phyloP scores from a whole-genome alignment of 805 yeast genomes.

The Hanseniaspora thailandica region DNA sequence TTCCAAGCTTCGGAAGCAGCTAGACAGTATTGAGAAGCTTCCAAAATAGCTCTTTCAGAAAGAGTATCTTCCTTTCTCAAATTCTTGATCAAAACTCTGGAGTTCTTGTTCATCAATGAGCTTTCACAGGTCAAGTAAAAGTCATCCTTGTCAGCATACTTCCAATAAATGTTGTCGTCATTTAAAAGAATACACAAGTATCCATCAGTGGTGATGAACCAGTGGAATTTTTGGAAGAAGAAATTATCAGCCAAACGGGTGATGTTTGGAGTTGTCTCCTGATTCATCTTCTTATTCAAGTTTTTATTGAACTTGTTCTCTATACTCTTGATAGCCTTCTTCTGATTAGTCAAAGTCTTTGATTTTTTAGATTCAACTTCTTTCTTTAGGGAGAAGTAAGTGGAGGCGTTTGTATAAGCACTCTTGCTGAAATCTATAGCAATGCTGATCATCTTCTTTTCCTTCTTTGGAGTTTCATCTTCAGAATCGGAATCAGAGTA shows the following conservation, averaged over 20 bases:
- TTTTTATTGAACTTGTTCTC: conserved; percentile 67
- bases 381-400: conserved; percentile 67
- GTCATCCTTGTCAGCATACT: conserved; percentile 66
- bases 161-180: conserved; percentile 66
- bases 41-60: conserved; percentile 78
- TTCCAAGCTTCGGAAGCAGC: conserved; percentile 85
- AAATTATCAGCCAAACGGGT: conserved; percentile 57
- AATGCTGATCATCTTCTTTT: conserved; percentile 33
- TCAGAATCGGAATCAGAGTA: conserved; percentile 23
- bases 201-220: conserved; percentile 90
- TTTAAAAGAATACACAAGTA: conserved; percentile 71
- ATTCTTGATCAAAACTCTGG: conserved; percentile 70
- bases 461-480: conserved; percentile 15
- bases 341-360: conserved; percentile 67
- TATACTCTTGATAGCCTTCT: conserved; percentile 69
- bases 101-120: conserved; percentile 43
- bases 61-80: conserved; percentile 56
- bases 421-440: conserved; percentile 58
- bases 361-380: conserved; percentile 64
- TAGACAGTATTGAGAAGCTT: conserved; percentile 79
- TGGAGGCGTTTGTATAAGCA: conserved; percentile 80
- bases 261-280: conserved; percentile 42
- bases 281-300: conserved; percentile 44
- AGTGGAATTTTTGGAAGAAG: conserved; percentile 89
- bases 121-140: conserved; percentile 56